A percentile compares a stretch with the other conserved stretches of the same genome.
These are phyloP conservation scores for Brassica rapa DNA, from an alignment of 345 rosid species.

Conservation along the genomic window DNA sequence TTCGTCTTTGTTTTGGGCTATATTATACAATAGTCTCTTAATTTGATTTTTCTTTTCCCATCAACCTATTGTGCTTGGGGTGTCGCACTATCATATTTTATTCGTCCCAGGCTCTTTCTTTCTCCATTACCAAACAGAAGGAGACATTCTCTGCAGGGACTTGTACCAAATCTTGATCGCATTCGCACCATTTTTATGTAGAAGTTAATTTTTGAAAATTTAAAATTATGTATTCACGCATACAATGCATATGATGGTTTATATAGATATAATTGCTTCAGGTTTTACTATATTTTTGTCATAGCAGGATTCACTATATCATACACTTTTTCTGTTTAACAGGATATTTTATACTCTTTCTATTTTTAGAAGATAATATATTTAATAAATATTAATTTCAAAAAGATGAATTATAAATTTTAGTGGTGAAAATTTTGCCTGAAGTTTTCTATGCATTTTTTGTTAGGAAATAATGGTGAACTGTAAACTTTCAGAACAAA, in stretches of 20 bases:
- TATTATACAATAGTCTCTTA: constrained; percentile 5
- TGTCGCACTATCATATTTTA: background rate
- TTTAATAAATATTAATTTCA: no score
- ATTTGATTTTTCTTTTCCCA: background rate
- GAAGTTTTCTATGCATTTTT: no score
- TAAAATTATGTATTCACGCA: background rate
- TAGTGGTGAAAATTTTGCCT: background rate
- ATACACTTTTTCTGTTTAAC: constrained; percentile 38
- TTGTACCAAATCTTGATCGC: constrained; percentile 29
- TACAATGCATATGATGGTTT: background rate
- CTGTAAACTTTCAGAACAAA: background rate
- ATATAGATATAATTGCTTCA: background rate
- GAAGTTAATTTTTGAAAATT: background rate
- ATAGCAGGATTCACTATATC: background rate
- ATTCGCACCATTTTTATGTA: background rate
- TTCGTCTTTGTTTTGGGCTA: background rate
- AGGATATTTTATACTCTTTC: constrained; percentile 28
- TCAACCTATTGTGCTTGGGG: background rate
- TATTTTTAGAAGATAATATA: background rate
- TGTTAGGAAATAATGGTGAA: background rate
- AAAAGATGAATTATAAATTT: no score
- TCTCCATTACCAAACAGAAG: background rate
- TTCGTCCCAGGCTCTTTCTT: background rate
- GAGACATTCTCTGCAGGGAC: background rate
- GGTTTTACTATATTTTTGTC: background rate